These are phyloP conservation scores for Parathielavia hyrcaniae DNA, from an alignment of 495 filamentous ascomycete genomes.

Conservation along the genomic window DNA sequence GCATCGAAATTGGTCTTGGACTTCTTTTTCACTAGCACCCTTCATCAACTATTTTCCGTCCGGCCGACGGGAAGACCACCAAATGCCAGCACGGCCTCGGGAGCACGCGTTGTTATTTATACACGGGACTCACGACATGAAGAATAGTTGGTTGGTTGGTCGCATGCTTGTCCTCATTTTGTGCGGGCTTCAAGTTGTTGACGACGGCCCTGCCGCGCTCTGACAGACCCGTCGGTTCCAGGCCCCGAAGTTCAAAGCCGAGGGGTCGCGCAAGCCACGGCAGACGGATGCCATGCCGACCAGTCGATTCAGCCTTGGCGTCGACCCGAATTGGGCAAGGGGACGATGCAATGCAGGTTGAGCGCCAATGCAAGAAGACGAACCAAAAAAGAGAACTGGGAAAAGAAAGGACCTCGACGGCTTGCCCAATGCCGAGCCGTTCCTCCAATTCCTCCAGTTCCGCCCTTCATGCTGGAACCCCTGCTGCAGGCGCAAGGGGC, in stretches of 20 bases:
- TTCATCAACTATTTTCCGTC: too few relatives aligned
- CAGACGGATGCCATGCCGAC: slow-evolving; percentile 15
- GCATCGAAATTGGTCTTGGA: too few relatives aligned
- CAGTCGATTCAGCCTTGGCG: slow-evolving; percentile 19
- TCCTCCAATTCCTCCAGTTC: neutral
- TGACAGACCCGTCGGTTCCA: too few relatives aligned
- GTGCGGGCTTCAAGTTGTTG: too few relatives aligned
- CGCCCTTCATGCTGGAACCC: neutral
- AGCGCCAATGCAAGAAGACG: neutral
- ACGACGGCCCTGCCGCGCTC: too few relatives aligned
- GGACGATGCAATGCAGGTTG: slow-evolving; percentile 15
- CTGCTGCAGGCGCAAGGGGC: neutral
- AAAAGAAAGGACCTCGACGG: neutral
- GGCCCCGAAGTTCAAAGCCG: neutral
- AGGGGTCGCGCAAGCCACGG: neutral
- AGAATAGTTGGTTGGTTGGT: too few relatives aligned
- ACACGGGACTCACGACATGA: too few relatives aligned
- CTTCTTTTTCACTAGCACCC: too few relatives aligned
- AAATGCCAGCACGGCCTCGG: too few relatives aligned
- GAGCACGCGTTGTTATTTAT: too few relatives aligned
- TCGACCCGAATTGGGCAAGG: slow-evolving; percentile 19
- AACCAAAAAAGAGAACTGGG: neutral
- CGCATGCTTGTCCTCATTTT: too few relatives aligned
- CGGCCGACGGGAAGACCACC: too few relatives aligned
- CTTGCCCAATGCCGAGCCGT: neutral